These are phyloP conservation scores for Saccharomyces pastorianus DNA, from an alignment of 1,139 yeast genomes.

Conservation along the genomic window DNA sequence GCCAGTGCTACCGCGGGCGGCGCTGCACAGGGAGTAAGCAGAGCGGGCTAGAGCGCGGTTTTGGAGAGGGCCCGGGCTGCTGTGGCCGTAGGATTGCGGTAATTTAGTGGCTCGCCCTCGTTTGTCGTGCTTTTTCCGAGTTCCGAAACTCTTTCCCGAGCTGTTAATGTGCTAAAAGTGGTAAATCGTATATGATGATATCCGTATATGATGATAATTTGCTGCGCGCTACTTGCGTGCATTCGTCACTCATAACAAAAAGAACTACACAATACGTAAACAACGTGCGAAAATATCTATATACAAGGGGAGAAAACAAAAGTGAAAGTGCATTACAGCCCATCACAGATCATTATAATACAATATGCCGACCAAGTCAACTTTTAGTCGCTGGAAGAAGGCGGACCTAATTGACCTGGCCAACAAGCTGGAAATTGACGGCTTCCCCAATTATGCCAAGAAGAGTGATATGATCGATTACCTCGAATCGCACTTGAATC, in stretches of 20 bases:
- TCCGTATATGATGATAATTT: neutral
- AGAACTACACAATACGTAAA: neutral
- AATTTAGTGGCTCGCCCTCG: neutral
- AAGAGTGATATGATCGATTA: slow-evolving; percentile 19
- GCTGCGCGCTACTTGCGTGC: neutral
- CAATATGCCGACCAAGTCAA: neutral
- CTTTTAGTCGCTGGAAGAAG: slow-evolving; percentile 25
- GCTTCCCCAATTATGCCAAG: slow-evolving; percentile 15
- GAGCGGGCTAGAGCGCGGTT: neutral
- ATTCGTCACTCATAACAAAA: neutral
- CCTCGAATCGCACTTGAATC: slow-evolving; percentile 18
- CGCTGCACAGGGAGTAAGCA: neutral
- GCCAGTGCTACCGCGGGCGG: neutral
- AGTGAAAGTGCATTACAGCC: neutral
- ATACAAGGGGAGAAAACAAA: neutral
- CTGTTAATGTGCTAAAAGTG: neutral
- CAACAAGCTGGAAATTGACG: slow-evolving; percentile 20
- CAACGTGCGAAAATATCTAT: neutral
- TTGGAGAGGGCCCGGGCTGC: neutral
- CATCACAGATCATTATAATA: neutral
- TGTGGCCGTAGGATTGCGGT: neutral
- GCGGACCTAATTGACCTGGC: slow-evolving; percentile 25
- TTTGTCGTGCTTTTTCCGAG: neutral
- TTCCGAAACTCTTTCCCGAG: neutral
- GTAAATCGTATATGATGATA: neutral